Percentiles rank a stretch among this genome's conserved stretches.
Evolutionary conservation across 108 stramenopile species (phyloP).

Genomic region (Nitzschia palea): DNA sequence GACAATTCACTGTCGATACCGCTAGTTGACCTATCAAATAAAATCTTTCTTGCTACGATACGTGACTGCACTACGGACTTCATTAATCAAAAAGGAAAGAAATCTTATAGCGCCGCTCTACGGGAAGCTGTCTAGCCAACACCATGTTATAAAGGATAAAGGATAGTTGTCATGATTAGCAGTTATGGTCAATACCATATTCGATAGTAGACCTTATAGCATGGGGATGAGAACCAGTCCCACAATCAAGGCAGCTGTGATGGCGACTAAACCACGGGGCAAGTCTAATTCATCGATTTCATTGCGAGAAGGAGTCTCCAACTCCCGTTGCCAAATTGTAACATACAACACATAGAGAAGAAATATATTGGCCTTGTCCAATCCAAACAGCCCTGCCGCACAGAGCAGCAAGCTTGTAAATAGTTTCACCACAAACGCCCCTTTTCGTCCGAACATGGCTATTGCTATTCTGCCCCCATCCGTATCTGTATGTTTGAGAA

Average conservation of each 20-base stretch:
- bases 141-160: too few species aligned
- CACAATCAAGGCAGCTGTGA: conserved; percentile 47
- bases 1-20: too few species aligned
- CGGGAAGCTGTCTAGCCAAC: too few species aligned
- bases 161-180: too few species aligned
- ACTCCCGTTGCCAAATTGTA: conserved; percentile 64
- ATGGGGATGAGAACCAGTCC: conserved; percentile 50
- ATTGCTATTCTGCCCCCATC: conserved; percentile 73
- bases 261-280: conserved; percentile 47
- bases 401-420: conserved; percentile 44
- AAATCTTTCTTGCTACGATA: background rate
- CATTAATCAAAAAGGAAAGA: too few species aligned
- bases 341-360: conserved; percentile 54
- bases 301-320: conserved; percentile 59
- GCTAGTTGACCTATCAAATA: background rate
- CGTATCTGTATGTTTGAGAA: conserved; percentile 53
- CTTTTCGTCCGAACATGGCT: conserved; percentile 71
- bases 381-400: conserved; percentile 62
- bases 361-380: conserved; percentile 51
- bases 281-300: conserved; percentile 72
- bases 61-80: background rate
- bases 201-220: too few species aligned
- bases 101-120: too few species aligned
- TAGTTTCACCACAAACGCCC: conserved; percentile 53
- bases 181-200: background rate